Conservation (phyloP, 345 rosid genomes). For the Citrus glauca region DNA sequence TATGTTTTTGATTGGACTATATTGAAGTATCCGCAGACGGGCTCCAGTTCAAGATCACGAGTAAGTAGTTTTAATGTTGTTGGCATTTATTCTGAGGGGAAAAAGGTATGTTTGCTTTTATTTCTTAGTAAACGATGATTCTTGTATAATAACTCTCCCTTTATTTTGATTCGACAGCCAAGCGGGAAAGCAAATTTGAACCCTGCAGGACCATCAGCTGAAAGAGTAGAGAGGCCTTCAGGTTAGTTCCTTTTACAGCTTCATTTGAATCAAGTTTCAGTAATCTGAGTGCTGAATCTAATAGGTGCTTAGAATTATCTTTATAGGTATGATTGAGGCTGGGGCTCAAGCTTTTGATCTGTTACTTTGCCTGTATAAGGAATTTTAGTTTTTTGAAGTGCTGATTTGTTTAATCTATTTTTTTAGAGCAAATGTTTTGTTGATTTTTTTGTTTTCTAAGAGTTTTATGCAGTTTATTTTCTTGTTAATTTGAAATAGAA, state of each 20-base stretch:
- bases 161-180: conserved; percentile 32
- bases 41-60: conserved; percentile 73
- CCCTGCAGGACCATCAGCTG: conserved; percentile 63
- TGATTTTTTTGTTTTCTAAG: not conserved
- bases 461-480: not conserved
- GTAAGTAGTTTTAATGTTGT: conserved; percentile 37
- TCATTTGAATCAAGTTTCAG: conserved; percentile 2
- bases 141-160: not conserved
- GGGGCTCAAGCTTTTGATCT: not conserved
- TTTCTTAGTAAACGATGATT: not conserved
- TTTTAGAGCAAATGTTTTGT: not conserved
- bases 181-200: conserved; percentile 52
- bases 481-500: not conserved
- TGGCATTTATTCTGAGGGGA: not conserved
- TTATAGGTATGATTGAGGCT: not conserved
- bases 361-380: not conserved
- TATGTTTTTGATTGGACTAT: conserved; percentile 95
- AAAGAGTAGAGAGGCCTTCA: conserved; percentile 70
- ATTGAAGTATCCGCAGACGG: conserved; percentile 76
- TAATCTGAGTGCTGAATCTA: not conserved
- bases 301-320: not conserved
- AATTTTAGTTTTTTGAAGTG: not conserved
- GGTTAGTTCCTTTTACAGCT: conserved; percentile 35
- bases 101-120: not conserved
- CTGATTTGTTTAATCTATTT: not conserved